Evolutionary conservation across 2,329 filamentous ascomycete genomes (phyloP).

Genomic region (Claviceps lovelessii): DNA sequence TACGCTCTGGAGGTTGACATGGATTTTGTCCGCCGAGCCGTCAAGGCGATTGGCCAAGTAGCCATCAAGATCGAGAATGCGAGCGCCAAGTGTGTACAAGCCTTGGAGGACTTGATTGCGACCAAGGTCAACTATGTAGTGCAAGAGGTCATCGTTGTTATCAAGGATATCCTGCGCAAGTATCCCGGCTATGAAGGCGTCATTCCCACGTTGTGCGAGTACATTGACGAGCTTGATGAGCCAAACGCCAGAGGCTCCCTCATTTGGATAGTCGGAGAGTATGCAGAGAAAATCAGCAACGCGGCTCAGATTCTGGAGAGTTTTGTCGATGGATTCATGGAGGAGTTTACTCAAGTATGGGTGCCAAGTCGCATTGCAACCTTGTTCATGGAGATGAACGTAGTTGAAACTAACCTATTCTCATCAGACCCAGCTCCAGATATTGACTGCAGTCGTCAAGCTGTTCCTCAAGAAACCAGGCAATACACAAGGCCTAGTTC

Average conservation of each 20-base stretch:
- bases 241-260: constrained; percentile 78
- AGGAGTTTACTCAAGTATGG: constrained; percentile 83
- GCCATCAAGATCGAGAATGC: constrained; percentile 96
- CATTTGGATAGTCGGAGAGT: constrained; percentile 98
- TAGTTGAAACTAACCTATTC: constrained; percentile 1
- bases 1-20: constrained; percentile 97
- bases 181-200: constrained; percentile 97
- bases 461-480: constrained; percentile 94
- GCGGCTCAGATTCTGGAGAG: constrained; percentile 85
- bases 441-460: constrained; percentile 92
- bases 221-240: constrained; percentile 94
- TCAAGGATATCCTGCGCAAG: constrained; percentile 95
- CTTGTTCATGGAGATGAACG: not conserved
- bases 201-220: constrained; percentile 88
- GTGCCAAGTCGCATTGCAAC: not conserved
- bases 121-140: constrained; percentile 99
- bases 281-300: constrained; percentile 97
- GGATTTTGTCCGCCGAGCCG: constrained; percentile 90
- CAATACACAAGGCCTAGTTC: constrained; percentile 77
- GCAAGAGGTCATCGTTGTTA: constrained; percentile 95
- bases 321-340: constrained; percentile 88
- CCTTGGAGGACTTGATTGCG: constrained; percentile 82
- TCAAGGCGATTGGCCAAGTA: constrained; percentile 93
- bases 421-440: constrained; percentile 88
- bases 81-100: constrained; percentile 90